Evolutionary conservation across 495 filamentous ascomycete species (phyloP).

Genomic region (Trichoderma orchidacearum): DNA sequence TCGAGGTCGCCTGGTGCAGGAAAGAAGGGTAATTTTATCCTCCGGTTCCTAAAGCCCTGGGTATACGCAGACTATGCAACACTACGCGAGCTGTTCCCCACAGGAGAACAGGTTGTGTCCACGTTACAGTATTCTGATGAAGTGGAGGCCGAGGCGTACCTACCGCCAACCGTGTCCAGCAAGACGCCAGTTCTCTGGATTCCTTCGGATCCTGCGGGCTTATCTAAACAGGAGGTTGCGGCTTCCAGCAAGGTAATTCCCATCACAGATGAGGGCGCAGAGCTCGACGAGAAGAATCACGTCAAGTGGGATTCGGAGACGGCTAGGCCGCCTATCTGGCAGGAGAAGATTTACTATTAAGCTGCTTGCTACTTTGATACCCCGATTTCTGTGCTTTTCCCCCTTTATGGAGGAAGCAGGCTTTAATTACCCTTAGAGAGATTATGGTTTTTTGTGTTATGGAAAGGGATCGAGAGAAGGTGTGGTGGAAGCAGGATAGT

Average conservation of each 20-base stretch:
- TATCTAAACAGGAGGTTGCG: conserved; percentile 62
- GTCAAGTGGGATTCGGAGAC: conserved; percentile 62
- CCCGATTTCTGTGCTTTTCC: neutral
- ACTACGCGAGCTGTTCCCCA: conserved; percentile 59
- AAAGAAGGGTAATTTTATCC: conserved; percentile 34
- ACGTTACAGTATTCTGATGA: conserved; percentile 40
- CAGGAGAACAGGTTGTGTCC: conserved; percentile 18
- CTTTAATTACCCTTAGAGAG: too few species aligned
- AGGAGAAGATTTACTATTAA: conserved; percentile 51
- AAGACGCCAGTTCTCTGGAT: conserved; percentile 70
- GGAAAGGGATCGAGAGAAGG: too few species aligned
- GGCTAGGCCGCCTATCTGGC: conserved; percentile 63
- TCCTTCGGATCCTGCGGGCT: conserved; percentile 59
- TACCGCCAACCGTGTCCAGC: conserved; percentile 55
- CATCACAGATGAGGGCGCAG: conserved; percentile 74
- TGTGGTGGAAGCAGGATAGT: too few species aligned
- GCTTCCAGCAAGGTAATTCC: conserved; percentile 59
- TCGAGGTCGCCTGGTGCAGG: conserved; percentile 8
- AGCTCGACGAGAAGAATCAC: conserved; percentile 66
- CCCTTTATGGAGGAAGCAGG: too few species aligned
- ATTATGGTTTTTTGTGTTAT: too few species aligned
- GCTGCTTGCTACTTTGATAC: neutral
- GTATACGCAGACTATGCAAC: conserved; percentile 56
- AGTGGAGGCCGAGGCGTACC: conserved; percentile 57
- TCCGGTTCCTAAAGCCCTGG: conserved; percentile 69